Percentiles rank a stretch among this genome's conserved stretches.
These are phyloP conservation scores for Ambrosia trifida DNA, from an alignment of 129 eudicot genomes.

Conservation along the genomic window DNA sequence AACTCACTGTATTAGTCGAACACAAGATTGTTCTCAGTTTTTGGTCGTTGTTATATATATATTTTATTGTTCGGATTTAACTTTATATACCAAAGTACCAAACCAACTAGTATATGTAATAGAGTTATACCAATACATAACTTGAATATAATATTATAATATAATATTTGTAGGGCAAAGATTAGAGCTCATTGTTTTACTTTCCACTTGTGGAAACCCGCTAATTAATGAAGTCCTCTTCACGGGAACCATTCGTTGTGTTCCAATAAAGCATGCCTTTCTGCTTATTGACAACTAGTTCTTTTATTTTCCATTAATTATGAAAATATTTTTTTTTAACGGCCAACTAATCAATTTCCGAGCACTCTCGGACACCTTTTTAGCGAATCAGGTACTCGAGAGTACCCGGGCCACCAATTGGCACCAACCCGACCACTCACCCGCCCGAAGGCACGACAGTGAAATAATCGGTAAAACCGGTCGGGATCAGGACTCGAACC, in stretches of 20 bases:
- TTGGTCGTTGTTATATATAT: background rate
- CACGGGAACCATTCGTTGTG: slow-evolving; percentile 14
- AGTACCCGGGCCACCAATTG: no score
- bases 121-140: background rate
- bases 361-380: no score
- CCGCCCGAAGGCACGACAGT: no score
- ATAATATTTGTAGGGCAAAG: background rate
- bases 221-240: background rate
- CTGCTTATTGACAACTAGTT: background rate
- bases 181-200: slow-evolving; percentile 29
- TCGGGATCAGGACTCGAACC: no score
- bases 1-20: background rate
- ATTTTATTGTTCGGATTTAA: background rate
- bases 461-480: no score
- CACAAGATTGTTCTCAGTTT: background rate
- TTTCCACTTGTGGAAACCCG: slow-evolving; percentile 33
- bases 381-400: no score
- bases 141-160: background rate
- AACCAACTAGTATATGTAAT: no score
- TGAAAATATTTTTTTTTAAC: no score
- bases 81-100: background rate
- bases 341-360: no score
- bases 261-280: slow-evolving; percentile 2
- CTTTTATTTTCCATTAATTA: background rate
- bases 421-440: no score